A percentile compares a stretch with the other conserved stretches of the same genome.
phyloP scores from a whole-genome alignment of 1,284 basidiomycete species.

The Malassezia caprae region DNA sequence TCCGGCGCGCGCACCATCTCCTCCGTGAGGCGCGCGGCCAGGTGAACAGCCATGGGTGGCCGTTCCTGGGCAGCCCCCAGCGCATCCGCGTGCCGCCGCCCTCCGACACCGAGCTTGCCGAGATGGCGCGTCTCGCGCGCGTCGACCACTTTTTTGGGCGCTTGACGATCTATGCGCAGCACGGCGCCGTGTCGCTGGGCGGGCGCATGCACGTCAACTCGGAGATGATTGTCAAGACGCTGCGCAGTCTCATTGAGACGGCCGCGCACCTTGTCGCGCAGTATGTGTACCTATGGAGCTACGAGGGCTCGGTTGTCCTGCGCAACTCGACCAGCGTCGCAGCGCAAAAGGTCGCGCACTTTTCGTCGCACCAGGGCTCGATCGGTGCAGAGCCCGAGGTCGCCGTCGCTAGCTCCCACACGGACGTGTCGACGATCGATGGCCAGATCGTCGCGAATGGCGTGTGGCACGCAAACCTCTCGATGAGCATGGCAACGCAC shows the following conservation, averaged over 20 bases:
- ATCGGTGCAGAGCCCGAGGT: background rate
- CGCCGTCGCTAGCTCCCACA: background rate
- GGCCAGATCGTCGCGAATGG: slow-evolving; percentile 6
- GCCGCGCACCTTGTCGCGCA: background rate
- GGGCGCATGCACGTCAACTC: background rate
- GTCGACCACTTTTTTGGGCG: slow-evolving; percentile 13
- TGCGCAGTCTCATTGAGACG: background rate
- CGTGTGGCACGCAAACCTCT: slow-evolving; percentile 23
- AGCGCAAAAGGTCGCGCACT: background rate
- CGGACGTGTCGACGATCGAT: background rate
- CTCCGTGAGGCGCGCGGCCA: background rate
- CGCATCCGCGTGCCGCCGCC: background rate
- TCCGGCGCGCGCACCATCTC: background rate
- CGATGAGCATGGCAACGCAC: slow-evolving; percentile 19
- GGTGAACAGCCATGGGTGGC: background rate
- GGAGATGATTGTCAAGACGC: background rate
- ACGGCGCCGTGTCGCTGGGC: slow-evolving; percentile 23
- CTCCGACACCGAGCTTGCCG: background rate
- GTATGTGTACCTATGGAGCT: background rate
- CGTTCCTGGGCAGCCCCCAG: background rate
- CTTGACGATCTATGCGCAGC: slow-evolving; percentile 20
- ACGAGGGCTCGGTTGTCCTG: background rate
- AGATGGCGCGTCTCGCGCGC: background rate
- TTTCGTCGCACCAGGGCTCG: background rate
- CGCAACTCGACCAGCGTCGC: background rate